Base-by-base conservation (phyloP, 2,329 filamentous ascomycete genomes). In the Hymenoscyphus scutula region DNA sequence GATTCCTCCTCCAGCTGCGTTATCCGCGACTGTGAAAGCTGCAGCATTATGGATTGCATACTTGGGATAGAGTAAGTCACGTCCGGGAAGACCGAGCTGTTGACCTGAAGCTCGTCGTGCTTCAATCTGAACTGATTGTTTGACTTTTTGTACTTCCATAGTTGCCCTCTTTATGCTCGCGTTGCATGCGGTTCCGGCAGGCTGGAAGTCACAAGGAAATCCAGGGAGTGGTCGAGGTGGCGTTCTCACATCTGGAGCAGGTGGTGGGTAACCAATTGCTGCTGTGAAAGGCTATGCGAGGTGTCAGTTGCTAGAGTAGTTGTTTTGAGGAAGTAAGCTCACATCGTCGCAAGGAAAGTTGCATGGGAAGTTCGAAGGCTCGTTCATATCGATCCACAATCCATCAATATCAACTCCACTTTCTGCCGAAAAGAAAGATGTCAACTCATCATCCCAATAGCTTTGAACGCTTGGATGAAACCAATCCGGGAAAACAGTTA, bases 361-460 rank as follows among this genome's bases (percentile, higher is more conserved):
- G 70, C 83, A 85, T 67, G 74, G 68, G 66, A 83, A 79, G 67
- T 80, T 81, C 5, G 79, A 75, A 2, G 78, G 80, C 70, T 86
- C 83, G 63, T 86, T 86, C 83, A 89, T 85, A 68, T 91, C 89
- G 67, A 91, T 90, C 88, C 89, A 93, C 1, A 94, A 78, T 1
- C 84, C 90, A 65, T 94, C 90, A 56, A 94, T 88, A 67, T 93
- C 84, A 17, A 94, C 80, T 32, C 90, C 90, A 1, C 76, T 80
- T 0, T 85, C 78, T 0, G 82, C 75, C 64, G 81, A 75, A 76
- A 93, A 92, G 77, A 91, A 91, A 1, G 71, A 74, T 0, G 72
- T 74, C 68, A 94, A 88, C 71, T 93, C 83, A 4, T 80, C 79
- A 66, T 85, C 86, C 90, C 90, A 94, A 74, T 86, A 95, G 1